These are phyloP conservation scores for Wickerhamiella cacticola DNA, from an alignment of 805 yeast genomes.

Conservation along the genomic window DNA sequence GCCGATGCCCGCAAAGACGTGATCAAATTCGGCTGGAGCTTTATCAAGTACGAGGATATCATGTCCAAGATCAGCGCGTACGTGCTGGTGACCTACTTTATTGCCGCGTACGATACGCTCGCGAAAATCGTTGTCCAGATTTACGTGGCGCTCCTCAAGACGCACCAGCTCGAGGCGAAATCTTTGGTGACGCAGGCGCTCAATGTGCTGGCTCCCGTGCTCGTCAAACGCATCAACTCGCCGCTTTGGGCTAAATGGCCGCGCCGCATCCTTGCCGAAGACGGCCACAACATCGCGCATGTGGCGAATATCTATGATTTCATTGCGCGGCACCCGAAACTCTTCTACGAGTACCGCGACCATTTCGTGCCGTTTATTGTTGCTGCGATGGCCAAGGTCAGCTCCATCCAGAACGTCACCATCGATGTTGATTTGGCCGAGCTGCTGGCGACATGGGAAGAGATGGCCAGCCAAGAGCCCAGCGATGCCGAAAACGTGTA, in stretches of 20 bases:
- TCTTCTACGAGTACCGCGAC: constrained; percentile 77
- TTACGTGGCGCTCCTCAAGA: constrained; percentile 75
- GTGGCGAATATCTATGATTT: constrained; percentile 82
- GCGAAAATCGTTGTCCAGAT: constrained; percentile 80
- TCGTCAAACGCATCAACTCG: constrained; percentile 50
- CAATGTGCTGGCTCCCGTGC: constrained; percentile 77
- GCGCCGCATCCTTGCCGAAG: constrained; percentile 80
- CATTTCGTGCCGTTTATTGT: constrained; percentile 81
- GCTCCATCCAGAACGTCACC: constrained; percentile 68
- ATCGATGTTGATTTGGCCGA: constrained; percentile 69
- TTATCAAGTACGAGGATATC: constrained; percentile 76
- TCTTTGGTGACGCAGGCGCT: constrained; percentile 75
- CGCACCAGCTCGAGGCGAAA: constrained; percentile 76
- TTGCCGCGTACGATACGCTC: constrained; percentile 79
- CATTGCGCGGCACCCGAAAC: constrained; percentile 70
- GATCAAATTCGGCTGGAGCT: constrained; percentile 90
- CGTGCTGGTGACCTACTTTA: constrained; percentile 74
- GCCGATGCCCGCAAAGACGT: constrained; percentile 64
- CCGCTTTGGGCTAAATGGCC: constrained; percentile 90
- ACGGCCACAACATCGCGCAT: constrained; percentile 74
- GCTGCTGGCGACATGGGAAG: constrained; percentile 76
- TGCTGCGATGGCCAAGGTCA: constrained; percentile 81
- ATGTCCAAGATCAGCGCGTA: constrained; percentile 88
- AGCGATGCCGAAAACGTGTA: constrained; percentile 28
- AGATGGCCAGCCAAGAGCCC: constrained; percentile 26